Base-by-base conservation (phyloP, 371 early-diverging fungal genomes). In the Rhizopus delemar region DNA sequence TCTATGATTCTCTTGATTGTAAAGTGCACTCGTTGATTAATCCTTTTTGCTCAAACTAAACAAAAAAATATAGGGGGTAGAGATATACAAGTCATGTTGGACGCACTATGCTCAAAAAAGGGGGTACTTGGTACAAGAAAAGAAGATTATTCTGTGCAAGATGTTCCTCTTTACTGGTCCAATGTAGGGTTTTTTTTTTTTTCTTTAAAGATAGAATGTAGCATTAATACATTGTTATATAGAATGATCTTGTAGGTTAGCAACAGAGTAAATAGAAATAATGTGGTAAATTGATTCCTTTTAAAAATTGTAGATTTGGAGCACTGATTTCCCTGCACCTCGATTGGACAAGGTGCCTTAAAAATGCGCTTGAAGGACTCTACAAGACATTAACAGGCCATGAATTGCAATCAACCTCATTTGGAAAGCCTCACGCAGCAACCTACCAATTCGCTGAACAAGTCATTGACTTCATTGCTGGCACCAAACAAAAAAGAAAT, bases 1-100 rank as follows among this genome's bases (percentile, higher is more conserved):
- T 93, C 72, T 89, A 95, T 64, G 95, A 95, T 68, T 87, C 91
- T 13, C 78, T 83, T 35, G 91, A 95, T 61, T 94, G 90, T 80
- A 77, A 60, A 32, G 50, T 34, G 46, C 2, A 13, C 13, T 43
- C 28, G 11, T 35, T 38, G 33, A 16, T 15, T 51, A 4, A 13
- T 35, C 6, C 8, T 35, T 8, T 5, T 22, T 2, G 8, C 8
- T 34, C 3, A 35, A 13, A 36, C 34, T 22, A 22, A 22, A 2
- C 22, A 22, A 22, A 22, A 13, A 51, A 31, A n/a, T 38, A 15
- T 48, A 81, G 82, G 85, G 87, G 94, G 93, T 36, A 82, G 91
- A 50, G 95, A 94, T 63, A 64, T 93, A 48, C 95, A 95, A 68
- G 81, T 93, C 16, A 83, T 84, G 56, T 69, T 87, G 50, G 94